These are phyloP conservation scores for Triangularia setosa DNA, from an alignment of 2,329 filamentous ascomycete species.

Conservation along the genomic window DNA sequence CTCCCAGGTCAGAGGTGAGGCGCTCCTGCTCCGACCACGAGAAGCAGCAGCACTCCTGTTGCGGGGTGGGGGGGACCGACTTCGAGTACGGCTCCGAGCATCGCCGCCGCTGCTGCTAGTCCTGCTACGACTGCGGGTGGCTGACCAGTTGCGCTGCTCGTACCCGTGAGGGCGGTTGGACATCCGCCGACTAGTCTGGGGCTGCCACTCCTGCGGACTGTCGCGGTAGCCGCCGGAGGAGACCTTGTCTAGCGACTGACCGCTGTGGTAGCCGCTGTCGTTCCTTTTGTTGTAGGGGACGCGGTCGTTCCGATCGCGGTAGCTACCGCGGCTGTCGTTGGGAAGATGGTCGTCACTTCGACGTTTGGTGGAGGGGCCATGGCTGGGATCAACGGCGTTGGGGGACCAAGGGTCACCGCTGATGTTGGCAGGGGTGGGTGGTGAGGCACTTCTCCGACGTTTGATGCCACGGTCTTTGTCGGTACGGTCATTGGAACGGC, in stretches of 20 bases:
- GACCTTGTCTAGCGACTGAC: slow-evolving; percentile 23
- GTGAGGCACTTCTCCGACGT: slow-evolving; percentile 8
- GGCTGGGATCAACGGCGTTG: slow-evolving; percentile 21
- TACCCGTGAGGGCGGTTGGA: neutral
- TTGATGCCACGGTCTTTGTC: slow-evolving; percentile 11
- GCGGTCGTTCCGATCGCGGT: slow-evolving; percentile 13
- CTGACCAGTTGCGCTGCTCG: slow-evolving; percentile 15
- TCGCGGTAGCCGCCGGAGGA: slow-evolving; percentile 11
- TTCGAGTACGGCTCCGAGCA: slow-evolving; percentile 4
- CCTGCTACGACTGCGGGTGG: slow-evolving; percentile 15
- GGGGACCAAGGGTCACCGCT: slow-evolving; percentile 24
- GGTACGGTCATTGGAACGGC: neutral
- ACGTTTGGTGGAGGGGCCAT: slow-evolving; percentile 3
- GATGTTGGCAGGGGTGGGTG: slow-evolving; percentile 2
- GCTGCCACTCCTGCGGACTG: slow-evolving; percentile 9
- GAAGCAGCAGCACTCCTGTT: slow-evolving; percentile 1
- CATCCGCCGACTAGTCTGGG: slow-evolving; percentile 1
- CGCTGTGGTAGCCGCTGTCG: slow-evolving; percentile 30
- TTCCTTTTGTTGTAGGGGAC: slow-evolving; percentile 19
- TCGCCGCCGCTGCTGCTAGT: slow-evolving; percentile 7
- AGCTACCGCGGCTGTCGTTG: slow-evolving; percentile 7
- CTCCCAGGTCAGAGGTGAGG: slow-evolving; percentile 21
- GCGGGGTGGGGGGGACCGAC: neutral
- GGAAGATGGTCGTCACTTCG: slow-evolving; percentile 3
- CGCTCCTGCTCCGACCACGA: slow-evolving; percentile 17